Evolutionary conservation across 23 red algal genomes (phyloP), one percentile per base, ranked within the genome.

Genomic region (Gracilaria domingensis): DNA sequence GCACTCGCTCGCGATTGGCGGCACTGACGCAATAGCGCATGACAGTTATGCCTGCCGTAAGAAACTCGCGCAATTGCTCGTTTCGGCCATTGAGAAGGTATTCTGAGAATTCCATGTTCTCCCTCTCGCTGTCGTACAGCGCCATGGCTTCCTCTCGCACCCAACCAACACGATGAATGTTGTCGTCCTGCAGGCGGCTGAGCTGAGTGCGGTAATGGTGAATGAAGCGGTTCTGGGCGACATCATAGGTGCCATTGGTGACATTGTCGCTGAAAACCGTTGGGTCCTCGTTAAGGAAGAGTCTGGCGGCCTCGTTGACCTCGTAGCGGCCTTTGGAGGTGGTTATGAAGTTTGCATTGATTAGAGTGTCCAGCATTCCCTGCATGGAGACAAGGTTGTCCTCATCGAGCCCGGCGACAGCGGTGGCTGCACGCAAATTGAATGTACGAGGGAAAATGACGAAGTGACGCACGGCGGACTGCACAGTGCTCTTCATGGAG

Each of bases 1-100:
- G 48, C 23, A 75, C 67, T 36, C 62, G 33, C 51, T 92, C 83
- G 11, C 94, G 66, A 51, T 80, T 83, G 49, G 54, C 42, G 16
- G 94, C 94, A 18, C 74, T 83, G 24, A 91, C 87, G 53, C 94
- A 96, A 57, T 91, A 96, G 28, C 94, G 94, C 94, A 96, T 96
- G 21, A 96, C 86, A 21, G 80, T 88, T 8, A 90, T 76, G 35
- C 79, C 94, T 1, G 82, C 87, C 24, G 87, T 57, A 14, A 96
- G 88, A 60, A 95, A 95, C 20, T 91, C 72, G 28, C 81, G 94
- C 29, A 86, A 42, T 20, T 75, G 54, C 33, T 51, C 66, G 29
- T 50, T 35, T 21, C 64, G 67, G 37, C 60, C 73, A 37, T 62
- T 75, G 21, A 86, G 77, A 47, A 91, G 64, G 55, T 73, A 84